Evolutionary conservation across 345 rosid species (phyloP).

Genomic region (Excoecaria agallocha): DNA sequence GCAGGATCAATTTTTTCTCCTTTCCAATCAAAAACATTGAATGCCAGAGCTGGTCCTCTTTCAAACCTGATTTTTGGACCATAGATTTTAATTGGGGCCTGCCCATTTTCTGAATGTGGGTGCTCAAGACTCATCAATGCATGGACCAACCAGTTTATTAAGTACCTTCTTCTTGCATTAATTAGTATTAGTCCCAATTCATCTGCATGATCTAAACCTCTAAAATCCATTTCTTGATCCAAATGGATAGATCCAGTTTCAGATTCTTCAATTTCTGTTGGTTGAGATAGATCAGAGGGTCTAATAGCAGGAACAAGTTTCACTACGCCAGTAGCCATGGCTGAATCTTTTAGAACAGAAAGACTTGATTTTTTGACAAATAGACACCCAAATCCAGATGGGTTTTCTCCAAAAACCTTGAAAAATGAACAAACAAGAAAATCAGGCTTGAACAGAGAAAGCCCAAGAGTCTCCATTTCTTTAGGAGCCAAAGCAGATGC

Average conservation of each 20-base stretch:
- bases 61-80: conserved; percentile 56
- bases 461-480: conserved; percentile 88
- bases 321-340: conserved; percentile 25
- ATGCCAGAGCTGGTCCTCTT: conserved; percentile 63
- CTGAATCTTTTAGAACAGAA: conserved; percentile 38
- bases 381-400: conserved; percentile 73
- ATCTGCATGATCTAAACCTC: conserved; percentile 74
- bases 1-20: conserved; percentile 65
- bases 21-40: conserved; percentile 88
- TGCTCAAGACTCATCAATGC: conserved; percentile 66
- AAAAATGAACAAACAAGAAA: conserved; percentile 71
- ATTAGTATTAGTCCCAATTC: conserved; percentile 56
- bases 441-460: conserved; percentile 75
- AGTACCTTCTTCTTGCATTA: conserved; percentile 52
- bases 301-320: conserved; percentile 29
- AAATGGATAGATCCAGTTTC: background rate
- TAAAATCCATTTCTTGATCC: conserved; percentile 38
- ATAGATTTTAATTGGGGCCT: conserved; percentile 51
- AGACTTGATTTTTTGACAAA: conserved; percentile 59
- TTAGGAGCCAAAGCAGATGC: conserved; percentile 70
- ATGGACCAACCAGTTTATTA: conserved; percentile 69
- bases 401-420: conserved; percentile 71
- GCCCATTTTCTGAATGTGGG: conserved; percentile 44
- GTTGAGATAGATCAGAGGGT: conserved; percentile 10
- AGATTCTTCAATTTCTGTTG: conserved; percentile 34